These are phyloP conservation scores for Neurospora sp. DNA, from an alignment of 2,329 filamentous ascomycete genomes.

Conservation along the genomic window DNA sequence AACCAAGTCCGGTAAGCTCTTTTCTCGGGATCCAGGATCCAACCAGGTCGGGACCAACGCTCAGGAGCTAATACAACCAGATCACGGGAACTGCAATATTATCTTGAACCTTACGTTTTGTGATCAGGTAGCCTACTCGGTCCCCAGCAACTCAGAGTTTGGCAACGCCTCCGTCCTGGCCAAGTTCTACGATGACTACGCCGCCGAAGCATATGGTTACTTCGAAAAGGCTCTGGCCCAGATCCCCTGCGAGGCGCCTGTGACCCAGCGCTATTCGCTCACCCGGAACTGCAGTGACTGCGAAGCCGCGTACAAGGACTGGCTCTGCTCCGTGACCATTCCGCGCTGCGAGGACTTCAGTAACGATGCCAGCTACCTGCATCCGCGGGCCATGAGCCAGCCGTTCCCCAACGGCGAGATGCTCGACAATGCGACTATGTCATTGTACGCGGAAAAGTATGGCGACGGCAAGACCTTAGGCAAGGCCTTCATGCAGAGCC, in stretches of 20 bases:
- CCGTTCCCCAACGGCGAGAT: constrained; percentile 59
- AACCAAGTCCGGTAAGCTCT: constrained; percentile 60
- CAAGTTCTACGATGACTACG: constrained; percentile 68
- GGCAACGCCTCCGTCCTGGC: constrained; percentile 52
- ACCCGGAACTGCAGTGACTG: constrained; percentile 69
- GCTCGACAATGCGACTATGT: constrained; percentile 28
- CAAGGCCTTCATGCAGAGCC: constrained; percentile 43
- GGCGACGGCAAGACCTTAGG: constrained; percentile 13
- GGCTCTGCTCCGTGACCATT: constrained; percentile 89
- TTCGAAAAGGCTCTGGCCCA: constrained; percentile 78
- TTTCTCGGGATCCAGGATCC: neutral
- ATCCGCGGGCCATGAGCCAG: constrained; percentile 61
- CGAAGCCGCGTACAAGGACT: constrained; percentile 72
- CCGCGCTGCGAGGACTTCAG: constrained; percentile 84
- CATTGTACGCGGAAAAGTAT: neutral
- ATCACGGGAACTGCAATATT: constrained; percentile 73
- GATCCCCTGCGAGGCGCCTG: constrained; percentile 69
- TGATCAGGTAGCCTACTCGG: constrained; percentile 78
- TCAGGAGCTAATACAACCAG: constrained; percentile 5
- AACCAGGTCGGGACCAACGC: neutral
- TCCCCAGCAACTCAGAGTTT: constrained; percentile 64
- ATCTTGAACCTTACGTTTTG: constrained; percentile 86
- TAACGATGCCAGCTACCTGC: constrained; percentile 39
- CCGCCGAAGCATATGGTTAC: constrained; percentile 57
- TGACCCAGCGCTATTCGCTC: constrained; percentile 71